Base-by-base conservation (phyloP, 1,139 yeast species). In the Sugiyamaella sp. region DNA sequence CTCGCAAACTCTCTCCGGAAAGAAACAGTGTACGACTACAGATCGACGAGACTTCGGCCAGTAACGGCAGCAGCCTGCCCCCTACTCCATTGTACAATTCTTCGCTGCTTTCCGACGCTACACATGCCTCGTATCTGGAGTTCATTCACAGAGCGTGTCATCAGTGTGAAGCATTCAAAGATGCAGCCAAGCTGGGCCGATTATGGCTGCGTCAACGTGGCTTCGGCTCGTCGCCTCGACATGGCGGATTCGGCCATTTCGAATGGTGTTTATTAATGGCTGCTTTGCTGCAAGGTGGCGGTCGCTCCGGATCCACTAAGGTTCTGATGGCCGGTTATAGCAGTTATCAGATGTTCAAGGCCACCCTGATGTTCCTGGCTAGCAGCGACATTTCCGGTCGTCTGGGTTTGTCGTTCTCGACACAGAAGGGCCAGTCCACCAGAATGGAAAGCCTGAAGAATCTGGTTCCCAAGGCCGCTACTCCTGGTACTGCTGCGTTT, bases 131-230 rank as follows among this genome's bases (percentile, higher is more conserved):
- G 58, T 87, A 87, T 68, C 76, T 89, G 65, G 85, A 86, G 67
- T 86, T 80, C 64, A 73, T 91, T 46, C 89, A 89, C 70, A 82
- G 88, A 33, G 79, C 87, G 32, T 85, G 86, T 62, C 86, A 86
- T 65, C 75, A 85, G 6, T 81, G 96, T 1, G 91, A 86, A 57
- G 82, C 89, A n/a, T 93, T 89, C 70, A 81, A 81, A 61, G 96
- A 91, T 64, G 98, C 99, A 1, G 85, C 93, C 60, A 80, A 85
- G 14, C 76, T 93, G 51, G 97, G 97, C 2, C 80, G 91, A 61
- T 74, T 93, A 56, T 93, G 99, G 99, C 77, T 93, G 42, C 79
- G 81, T 52, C 98, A 93, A 71, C 79, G 96, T 60, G 96, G 96
- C 0, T 81, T 89, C 57, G 78, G 81, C 4, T 83, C 96, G 0